Evolutionary conservation across 1,284 basidiomycete species (phyloP), one percentile per base, ranked within the genome.

Genomic region (Malassezia pachydermatis): DNA sequence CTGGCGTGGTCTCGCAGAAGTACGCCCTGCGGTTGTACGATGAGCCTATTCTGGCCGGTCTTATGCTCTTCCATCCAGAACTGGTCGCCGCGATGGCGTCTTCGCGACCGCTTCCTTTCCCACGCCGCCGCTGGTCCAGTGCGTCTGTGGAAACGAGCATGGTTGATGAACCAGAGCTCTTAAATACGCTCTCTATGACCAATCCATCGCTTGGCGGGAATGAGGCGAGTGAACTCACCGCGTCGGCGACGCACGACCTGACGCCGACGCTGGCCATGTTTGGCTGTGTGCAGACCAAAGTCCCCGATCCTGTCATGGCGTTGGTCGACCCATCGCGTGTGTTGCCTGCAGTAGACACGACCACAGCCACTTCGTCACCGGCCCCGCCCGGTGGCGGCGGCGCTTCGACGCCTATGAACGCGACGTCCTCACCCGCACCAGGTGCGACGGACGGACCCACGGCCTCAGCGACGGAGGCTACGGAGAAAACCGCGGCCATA

Each of bases 11-110:
- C 14, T 84, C 88, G 2, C 79, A 84, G 65, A 95, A 95, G 73
- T 98, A 90, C 72, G 82, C 82, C 20, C 76, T 96, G 47, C 81
- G 88, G 24, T 84, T 86, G 4, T 98, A 96, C 68, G 94, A 98
- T 69, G 94, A 98, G 75, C 83, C 87, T 48, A 90, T 96, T 50
- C 76, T 98, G 29, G 88, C 89, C 0, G 87, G 92, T 1, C 87
- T 95, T 81, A 87, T 59, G 63, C 77, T 95, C 36, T 98, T 98
- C 60, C 87, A 92, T 59, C 88, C 92, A 13, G 80, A 85, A 19
- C 81, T 94, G 33, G 83, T 95, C 54, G 84, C 92, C 59, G 89
- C 90, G 14, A 24, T 22, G 22, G n/a, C n/a, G n/a, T n/a, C n/a
- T n/a, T n/a, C n/a, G n/a, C n/a, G n/a, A n/a, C 14, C 40, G 27